Evolutionary conservation across 805 yeast species (phyloP).

Genomic region (Cephaloascus albidus): DNA sequence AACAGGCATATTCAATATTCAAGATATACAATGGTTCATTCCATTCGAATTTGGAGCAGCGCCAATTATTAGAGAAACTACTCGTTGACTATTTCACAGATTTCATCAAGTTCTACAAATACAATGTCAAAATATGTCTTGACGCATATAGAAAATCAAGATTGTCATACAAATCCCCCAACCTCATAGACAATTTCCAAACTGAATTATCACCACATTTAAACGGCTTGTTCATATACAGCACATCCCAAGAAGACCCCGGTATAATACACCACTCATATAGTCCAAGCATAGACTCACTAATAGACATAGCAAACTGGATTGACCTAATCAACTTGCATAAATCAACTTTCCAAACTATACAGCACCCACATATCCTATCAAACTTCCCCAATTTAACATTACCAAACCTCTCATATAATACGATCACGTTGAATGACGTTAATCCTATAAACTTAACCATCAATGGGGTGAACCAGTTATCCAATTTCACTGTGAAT

Average conservation of each 20-base stretch:
- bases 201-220: not conserved
- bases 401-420: not conserved
- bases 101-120: not conserved
- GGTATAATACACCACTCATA: not conserved
- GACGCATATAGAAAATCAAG: not conserved
- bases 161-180: not conserved
- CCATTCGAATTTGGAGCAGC: not conserved
- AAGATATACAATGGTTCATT: not conserved
- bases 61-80: not conserved
- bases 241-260: not conserved
- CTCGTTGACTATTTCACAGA: not conserved
- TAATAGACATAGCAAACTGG: not conserved
- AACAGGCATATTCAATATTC: not conserved
- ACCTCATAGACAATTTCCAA: not conserved
- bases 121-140: not conserved
- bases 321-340: not conserved
- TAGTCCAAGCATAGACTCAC: not conserved
- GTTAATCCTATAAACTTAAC: not conserved
- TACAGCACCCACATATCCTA: not conserved
- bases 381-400: too few relatives aligned
- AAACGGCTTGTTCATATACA: not conserved
- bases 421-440: not conserved
- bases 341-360: not conserved
- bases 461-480: not conserved
- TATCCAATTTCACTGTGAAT: not conserved